A percentile compares a stretch with the other conserved stretches of the same genome.
Conservation (phyloP, 202 grass and related monocot species). For the Hordeum pubiflorum region DNA sequence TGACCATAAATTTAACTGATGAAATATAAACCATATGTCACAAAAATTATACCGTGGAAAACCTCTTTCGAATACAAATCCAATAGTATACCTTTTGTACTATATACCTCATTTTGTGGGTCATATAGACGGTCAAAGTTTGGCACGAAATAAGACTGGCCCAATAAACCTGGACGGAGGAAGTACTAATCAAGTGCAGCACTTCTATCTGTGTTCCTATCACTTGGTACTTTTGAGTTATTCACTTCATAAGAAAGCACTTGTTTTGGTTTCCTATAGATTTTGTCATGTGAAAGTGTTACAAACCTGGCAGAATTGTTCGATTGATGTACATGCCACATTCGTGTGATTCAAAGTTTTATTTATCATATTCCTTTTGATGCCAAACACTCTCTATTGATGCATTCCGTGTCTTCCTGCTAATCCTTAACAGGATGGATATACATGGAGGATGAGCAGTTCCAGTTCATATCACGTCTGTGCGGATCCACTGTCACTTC, state of each 20-base stretch:
- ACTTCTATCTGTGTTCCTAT: background rate
- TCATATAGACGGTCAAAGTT: too few relatives aligned
- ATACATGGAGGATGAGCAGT: slow-evolving; percentile 74
- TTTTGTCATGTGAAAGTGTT: slow-evolving; percentile 10
- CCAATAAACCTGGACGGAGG: too few relatives aligned
- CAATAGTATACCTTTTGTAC: too few relatives aligned
- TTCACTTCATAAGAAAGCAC: slow-evolving; percentile 6
- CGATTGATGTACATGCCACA: background rate
- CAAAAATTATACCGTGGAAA: too few relatives aligned
- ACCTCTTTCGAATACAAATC: too few relatives aligned
- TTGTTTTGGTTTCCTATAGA: background rate
- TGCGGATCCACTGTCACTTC: slow-evolving; percentile 47
- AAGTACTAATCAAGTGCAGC: background rate
- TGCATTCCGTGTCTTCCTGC: slow-evolving; percentile 18
- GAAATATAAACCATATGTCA: too few relatives aligned
- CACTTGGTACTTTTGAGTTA: slow-evolving; percentile 7
- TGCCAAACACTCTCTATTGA: slow-evolving; percentile 1
- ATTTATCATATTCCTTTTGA: background rate
- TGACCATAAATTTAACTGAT: too few relatives aligned
- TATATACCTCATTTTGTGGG: too few relatives aligned
- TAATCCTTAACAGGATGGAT: slow-evolving; percentile 70
- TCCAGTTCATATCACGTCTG: slow-evolving; percentile 64
- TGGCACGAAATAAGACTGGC: too few relatives aligned
- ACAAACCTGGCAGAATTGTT: background rate
- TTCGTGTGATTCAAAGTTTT: background rate